These are phyloP conservation scores for Sphaerulina musiva DNA, from an alignment of 2,329 filamentous ascomycete species.

Conservation along the genomic window DNA sequence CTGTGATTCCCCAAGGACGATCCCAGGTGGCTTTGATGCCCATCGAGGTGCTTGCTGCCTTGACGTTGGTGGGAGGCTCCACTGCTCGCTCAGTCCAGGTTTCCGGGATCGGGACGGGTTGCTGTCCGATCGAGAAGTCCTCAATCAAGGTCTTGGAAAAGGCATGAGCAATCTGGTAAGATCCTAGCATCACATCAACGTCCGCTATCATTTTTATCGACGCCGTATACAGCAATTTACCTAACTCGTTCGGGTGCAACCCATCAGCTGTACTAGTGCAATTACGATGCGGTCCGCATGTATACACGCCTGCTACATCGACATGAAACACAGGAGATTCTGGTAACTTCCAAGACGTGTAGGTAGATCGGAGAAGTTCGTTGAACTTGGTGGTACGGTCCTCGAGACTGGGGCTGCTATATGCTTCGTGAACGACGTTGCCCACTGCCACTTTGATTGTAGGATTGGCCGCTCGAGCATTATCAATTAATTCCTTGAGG, in stretches of 20 bases:
- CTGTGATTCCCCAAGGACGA: conserved; percentile 3
- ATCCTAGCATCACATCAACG: conserved; percentile 27
- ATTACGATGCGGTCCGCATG: conserved; percentile 30
- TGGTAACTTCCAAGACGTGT: conserved; percentile 22
- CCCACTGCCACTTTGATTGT: conserved; percentile 19
- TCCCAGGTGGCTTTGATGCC: conserved; percentile 12
- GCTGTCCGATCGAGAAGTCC: conserved; percentile 5
- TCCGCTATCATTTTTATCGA: too few species aligned
- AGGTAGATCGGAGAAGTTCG: conserved; percentile 1
- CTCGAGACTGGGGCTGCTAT: not conserved
- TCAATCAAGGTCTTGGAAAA: conserved; percentile 29
- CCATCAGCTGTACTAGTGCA: conserved; percentile 36
- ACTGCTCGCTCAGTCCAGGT: conserved; percentile 5
- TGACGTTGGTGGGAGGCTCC: conserved; percentile 1
- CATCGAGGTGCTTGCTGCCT: conserved; percentile 5
- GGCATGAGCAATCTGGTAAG: conserved; percentile 40
- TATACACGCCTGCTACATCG: conserved; percentile 26
- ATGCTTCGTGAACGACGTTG: conserved; percentile 17
- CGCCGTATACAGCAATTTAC: too few species aligned
- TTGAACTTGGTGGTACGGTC: not conserved
- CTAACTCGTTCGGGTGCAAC: conserved; percentile 37
- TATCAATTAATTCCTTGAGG: conserved; percentile 30
- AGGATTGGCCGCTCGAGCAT: conserved; percentile 30
- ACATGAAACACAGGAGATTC: conserved; percentile 34
- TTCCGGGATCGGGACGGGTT: conserved; percentile 2